phyloP scores from a whole-genome alignment of 176 grass and related monocot genomes.

The Ensete glaucum region DNA sequence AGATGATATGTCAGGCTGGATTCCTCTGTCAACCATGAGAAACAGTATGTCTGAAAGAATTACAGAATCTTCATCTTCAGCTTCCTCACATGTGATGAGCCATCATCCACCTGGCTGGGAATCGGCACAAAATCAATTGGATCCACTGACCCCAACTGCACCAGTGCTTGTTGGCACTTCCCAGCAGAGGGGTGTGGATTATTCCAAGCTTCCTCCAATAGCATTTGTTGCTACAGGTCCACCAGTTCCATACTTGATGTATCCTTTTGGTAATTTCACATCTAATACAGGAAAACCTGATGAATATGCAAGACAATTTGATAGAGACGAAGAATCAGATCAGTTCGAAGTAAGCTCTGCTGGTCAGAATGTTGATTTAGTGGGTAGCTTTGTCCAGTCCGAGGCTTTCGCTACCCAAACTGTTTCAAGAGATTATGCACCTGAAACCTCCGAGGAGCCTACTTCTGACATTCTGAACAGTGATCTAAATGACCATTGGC shows the following conservation, averaged over 20 bases:
- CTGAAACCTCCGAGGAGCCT: conserved; percentile 41
- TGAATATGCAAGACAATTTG: conserved; percentile 39
- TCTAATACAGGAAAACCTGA: conserved; percentile 25
- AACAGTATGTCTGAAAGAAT: conserved; percentile 48
- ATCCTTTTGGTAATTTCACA: conserved; percentile 31
- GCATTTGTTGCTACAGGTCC: conserved; percentile 65
- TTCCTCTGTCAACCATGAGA: conserved; percentile 30
- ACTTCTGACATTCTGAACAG: conserved; percentile 76
- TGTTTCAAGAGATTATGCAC: conserved; percentile 29
- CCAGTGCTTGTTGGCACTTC: conserved; percentile 51
- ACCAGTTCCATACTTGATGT: conserved; percentile 49
- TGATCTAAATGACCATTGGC: conserved; percentile 51
- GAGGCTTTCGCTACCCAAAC: conserved; percentile 32
- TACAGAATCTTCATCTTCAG: conserved; percentile 18
- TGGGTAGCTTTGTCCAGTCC: conserved; percentile 34
- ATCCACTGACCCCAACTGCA: conserved; percentile 45
- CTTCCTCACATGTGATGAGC: conserved; percentile 24
- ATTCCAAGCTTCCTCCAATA: conserved; percentile 28
- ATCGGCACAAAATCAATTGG: conserved; percentile 31
- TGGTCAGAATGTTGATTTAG: conserved; percentile 35
- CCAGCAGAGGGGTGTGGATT: conserved; percentile 57
- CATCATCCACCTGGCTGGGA: conserved; percentile 45
- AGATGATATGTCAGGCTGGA: conserved; percentile 29
- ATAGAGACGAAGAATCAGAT: conserved; percentile 41
- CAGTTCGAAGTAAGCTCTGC: conserved; percentile 34